These are phyloP conservation scores for Pythium insidiosum DNA, from an alignment of 352 stramenopile genomes.

Conservation along the genomic window DNA sequence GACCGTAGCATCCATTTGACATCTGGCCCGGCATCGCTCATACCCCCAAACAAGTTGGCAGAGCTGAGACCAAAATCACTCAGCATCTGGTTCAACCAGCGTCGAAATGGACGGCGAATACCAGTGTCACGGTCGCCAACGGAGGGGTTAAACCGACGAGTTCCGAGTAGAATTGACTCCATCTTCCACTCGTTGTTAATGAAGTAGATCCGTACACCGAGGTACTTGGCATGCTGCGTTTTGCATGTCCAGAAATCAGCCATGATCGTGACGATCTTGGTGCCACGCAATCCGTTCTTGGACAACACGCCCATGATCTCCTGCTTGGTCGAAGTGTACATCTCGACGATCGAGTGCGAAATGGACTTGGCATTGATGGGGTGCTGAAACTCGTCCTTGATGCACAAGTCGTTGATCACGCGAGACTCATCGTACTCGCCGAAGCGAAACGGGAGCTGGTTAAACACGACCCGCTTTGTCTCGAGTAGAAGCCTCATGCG, in stretches of 20 bases:
- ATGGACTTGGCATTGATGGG: background rate
- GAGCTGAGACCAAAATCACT: background rate
- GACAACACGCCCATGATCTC: background rate
- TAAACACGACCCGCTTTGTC: slow-evolving; percentile 1
- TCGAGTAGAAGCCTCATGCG: slow-evolving; percentile 1
- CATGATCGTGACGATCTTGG: background rate
- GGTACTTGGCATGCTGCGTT: slow-evolving; percentile 1
- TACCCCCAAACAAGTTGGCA: background rate
- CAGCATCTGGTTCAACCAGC: background rate
- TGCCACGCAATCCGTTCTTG: background rate
- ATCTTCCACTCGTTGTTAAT: slow-evolving; percentile 1
- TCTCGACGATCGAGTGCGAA: slow-evolving; percentile 1
- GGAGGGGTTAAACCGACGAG: background rate
- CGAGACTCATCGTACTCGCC: background rate
- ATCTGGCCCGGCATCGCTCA: background rate
- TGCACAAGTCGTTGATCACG: background rate
- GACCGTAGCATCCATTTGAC: background rate
- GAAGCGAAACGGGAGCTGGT: background rate
- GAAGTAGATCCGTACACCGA: background rate
- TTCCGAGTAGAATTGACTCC: slow-evolving; percentile 1
- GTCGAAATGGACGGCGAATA: background rate
- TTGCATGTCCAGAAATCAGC: slow-evolving; percentile 7
- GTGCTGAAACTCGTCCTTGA: background rate
- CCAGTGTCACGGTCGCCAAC: background rate
- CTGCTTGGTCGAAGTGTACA: slow-evolving; percentile 2